These are phyloP conservation scores for Pythium scleroteichum DNA, from an alignment of 352 stramenopile species.

Conservation along the genomic window DNA sequence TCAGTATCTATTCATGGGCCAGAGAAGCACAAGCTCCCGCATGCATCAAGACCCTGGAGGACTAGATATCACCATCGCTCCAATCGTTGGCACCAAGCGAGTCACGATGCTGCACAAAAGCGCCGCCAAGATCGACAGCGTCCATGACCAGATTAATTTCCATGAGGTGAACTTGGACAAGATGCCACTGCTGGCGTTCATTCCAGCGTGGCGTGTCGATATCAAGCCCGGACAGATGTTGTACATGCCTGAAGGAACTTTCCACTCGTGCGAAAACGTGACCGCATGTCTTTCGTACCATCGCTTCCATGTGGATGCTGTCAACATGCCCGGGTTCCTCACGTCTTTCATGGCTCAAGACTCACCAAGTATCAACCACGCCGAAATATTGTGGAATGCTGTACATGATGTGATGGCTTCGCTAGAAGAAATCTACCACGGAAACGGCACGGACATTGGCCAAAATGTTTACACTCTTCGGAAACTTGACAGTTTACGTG, in stretches of 20 bases:
- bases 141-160: conserved; percentile 82
- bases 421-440: conserved; percentile 78
- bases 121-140: conserved; percentile 80
- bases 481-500: conserved; percentile 67
- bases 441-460: conserved; percentile 44
- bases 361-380: conserved; percentile 88
- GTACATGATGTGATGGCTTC: conserved; percentile 86
- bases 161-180: conserved; percentile 83
- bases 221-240: conserved; percentile 93
- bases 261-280: conserved; percentile 92
- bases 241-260: conserved; percentile 92
- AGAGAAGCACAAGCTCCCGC: conserved; percentile 83
- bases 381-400: conserved; percentile 93
- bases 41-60: conserved; percentile 91
- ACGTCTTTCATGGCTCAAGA: conserved; percentile 89
- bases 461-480: conserved; percentile 44
- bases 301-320: conserved; percentile 91
- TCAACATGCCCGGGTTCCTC: conserved; percentile 92
- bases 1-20: conserved; percentile 96
- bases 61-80: conserved; percentile 92
- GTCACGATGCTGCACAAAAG: conserved; percentile 76
- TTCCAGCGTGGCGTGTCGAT: conserved; percentile 84
- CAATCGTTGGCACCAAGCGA: conserved; percentile 87
- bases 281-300: conserved; percentile 94
- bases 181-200: conserved; percentile 86